A percentile compares a stretch with the other conserved stretches of the same genome.
These are phyloP conservation scores for Pseudozyma tsukubaensis DNA, from an alignment of 1,284 basidiomycete species.

Conservation along the genomic window DNA sequence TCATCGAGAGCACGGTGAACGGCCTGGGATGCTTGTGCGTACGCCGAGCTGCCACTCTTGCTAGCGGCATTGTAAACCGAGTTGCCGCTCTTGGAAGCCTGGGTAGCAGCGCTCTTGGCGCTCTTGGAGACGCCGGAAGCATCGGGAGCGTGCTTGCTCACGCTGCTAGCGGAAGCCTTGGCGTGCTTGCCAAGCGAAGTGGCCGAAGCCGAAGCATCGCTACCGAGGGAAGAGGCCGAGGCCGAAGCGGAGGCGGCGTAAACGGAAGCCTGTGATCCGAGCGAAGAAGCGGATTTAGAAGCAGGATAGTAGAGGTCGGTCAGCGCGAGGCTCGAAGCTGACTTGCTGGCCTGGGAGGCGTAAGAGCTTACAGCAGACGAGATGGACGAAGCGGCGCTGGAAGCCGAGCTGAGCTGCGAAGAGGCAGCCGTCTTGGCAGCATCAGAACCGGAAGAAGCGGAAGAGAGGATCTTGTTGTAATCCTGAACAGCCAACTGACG, in stretches of 20 bases:
- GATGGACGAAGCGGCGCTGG: conserved; percentile 53
- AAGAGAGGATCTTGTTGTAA: conserved; percentile 53
- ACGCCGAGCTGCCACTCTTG: conserved; percentile 51
- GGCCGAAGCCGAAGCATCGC: conserved; percentile 27
- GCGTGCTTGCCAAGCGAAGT: conserved; percentile 22
- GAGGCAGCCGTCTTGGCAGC: conserved; percentile 42
- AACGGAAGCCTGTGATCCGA: conserved; percentile 53
- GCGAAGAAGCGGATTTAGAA: conserved; percentile 49
- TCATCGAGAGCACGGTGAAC: conserved; percentile 50
- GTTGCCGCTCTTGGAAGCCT: conserved; percentile 46
- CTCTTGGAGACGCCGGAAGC: conserved; percentile 38
- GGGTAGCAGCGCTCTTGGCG: conserved; percentile 48
- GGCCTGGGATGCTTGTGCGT: conserved; percentile 52
- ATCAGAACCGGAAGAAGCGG: conserved; percentile 35
- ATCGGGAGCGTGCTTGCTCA: conserved; percentile 35
- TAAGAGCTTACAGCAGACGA: conserved; percentile 57
- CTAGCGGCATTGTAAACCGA: conserved; percentile 43
- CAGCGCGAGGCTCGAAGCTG: conserved; percentile 45
- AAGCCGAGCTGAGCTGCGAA: conserved; percentile 45
- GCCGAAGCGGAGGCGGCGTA: conserved; percentile 34
- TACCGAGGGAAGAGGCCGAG: conserved; percentile 26
- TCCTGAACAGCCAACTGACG: conserved; percentile 62
- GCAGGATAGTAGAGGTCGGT: conserved; percentile 57
- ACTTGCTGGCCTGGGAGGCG: conserved; percentile 36
- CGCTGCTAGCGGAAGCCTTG: conserved; percentile 7